These are phyloP conservation scores for Trametes coccinea DNA, from an alignment of 768 basidiomycete species.

Conservation along the genomic window DNA sequence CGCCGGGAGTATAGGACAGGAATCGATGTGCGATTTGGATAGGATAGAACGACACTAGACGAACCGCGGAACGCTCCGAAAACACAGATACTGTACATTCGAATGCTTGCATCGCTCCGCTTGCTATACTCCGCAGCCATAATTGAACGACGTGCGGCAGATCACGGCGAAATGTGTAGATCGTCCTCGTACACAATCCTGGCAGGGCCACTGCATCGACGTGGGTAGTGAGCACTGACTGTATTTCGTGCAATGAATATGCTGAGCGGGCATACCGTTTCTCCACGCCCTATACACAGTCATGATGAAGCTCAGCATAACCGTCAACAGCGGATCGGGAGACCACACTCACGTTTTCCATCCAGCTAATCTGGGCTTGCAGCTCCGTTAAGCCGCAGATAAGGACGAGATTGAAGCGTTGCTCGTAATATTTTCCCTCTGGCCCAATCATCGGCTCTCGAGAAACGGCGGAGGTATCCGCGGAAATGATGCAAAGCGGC, in stretches of 20 bases:
- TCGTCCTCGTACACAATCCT: slow-evolving; percentile 13
- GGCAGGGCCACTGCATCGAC: slow-evolving; percentile 15
- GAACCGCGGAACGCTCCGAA: too few species aligned
- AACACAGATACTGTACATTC: too few species aligned
- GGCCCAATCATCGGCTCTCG: not conserved
- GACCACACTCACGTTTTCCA: slow-evolving; percentile 30
- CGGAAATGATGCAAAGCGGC: slow-evolving; percentile 37
- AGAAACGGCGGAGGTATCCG: slow-evolving; percentile 34
- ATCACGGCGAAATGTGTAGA: too few species aligned
- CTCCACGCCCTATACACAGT: slow-evolving; percentile 15
- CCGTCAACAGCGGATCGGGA: not conserved
- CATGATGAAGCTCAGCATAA: not conserved
- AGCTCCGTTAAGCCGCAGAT: slow-evolving; percentile 48
- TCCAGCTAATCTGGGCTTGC: slow-evolving; percentile 49
- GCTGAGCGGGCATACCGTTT: slow-evolving; percentile 5
- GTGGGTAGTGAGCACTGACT: too few species aligned
- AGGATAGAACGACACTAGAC: too few species aligned
- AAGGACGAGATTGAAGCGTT: slow-evolving; percentile 42
- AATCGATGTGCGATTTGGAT: too few species aligned
- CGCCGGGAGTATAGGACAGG: too few species aligned
- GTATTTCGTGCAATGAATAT: too few species aligned
- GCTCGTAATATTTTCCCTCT: slow-evolving; percentile 29
- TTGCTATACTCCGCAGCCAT: too few species aligned
- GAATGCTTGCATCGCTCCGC: too few species aligned
- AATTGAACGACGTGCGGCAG: too few species aligned